Base-by-base conservation (phyloP, 176 grass and related monocot species). In the Oryza meyeriana region DNA sequence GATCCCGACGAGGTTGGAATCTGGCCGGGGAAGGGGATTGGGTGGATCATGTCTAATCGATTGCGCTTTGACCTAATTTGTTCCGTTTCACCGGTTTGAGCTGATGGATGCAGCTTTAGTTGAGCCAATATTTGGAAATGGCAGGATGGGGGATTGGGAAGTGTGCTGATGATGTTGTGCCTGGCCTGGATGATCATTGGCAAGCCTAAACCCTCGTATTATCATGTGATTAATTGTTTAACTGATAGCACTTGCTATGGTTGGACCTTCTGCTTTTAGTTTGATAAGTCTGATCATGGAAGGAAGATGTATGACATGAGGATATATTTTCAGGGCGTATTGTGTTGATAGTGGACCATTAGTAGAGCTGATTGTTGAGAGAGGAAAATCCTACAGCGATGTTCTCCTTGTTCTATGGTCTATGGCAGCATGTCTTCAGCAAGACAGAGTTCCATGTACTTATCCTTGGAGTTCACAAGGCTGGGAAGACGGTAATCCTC, bases 371-470 rank as follows among this genome's bases (percentile, higher is more conserved):
- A n/a, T 85, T 42, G 63, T 55, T 61, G 18, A 72, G 72, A 72
- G 72, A 76, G 31, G 31, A 41, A 29, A 27, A 44, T 78, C 50
- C 32, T 38, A 63, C 29, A 90, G 69, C 71, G 22, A 99, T 99
- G 96, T 99, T 99, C 81, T 99, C 96, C 69, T 91, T 99, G 85
- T 90, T 99, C 48, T 93, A 95, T 86, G 96, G 96, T 61, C 85
- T 99, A 16, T 99, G 96, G 96, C 88, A 99, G 22, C 88, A 92
- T 62, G 81, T 92, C n/a, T 95, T 99, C 80, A 99, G 91, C 91
- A 99, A 95, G 93, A 64, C 96, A 11, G 93, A 99, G 85, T 99
- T 92, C 78, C 93, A 84, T 75, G 89, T 99, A 39, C 93, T 99
- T 82, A 94, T 99, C 78, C 93, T 99, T 66, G 96, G 93, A 77